Base-by-base conservation (phyloP, 2,329 filamentous ascomycete species). In the Aureobasidium sp. region DNA sequence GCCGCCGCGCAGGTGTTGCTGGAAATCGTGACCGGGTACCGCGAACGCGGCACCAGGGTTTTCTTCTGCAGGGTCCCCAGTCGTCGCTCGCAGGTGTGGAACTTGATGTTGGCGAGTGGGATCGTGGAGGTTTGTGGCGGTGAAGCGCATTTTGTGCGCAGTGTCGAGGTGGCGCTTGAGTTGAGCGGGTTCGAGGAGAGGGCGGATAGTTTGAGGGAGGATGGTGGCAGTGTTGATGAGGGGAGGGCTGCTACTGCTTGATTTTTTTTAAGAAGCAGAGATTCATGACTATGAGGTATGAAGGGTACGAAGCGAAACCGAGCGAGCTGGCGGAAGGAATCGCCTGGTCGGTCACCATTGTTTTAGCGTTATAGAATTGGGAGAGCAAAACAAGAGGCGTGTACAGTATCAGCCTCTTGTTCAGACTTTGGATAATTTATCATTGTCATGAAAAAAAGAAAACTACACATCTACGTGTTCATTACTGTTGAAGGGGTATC, bases 1-100 rank as follows among this genome's bases (percentile, higher is more conserved):
- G 95, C 90, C 0, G 93, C 91, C 1, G 86, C 88, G 0, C 93
- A 97, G 70, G 91, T 97, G 0, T 75, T 98, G 2, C 79, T 81
- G 41, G 93, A 97, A 70, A 97, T 97, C 60, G 88, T 98, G 14
- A 75, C 82, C 42, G 79, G 75, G 25, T 97, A 97, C 66, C 75
- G 84, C n/a, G 79, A 86, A 29, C 76, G 85, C 4, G 86, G 85
- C 1, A 89, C 91, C 1, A 74, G 81, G 2, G 85, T 93, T 7
- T 90, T 87, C 66, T 91, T 91, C 66, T 83, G 79, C 61, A 70
- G 81, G 11, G 68, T 81, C 2, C 76, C 77, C 0, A 58, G 61
- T n/a, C 54, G 58, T 24, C 69, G 71, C 16, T 74, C 70, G 54
- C 71, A 77, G 2, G 85, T 94, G 0, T 91, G 86, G 75, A 70